A percentile compares a stretch with the other conserved stretches of the same genome.
Conservation (phyloP, 805 yeast species). For the Naumovozyma baii region DNA sequence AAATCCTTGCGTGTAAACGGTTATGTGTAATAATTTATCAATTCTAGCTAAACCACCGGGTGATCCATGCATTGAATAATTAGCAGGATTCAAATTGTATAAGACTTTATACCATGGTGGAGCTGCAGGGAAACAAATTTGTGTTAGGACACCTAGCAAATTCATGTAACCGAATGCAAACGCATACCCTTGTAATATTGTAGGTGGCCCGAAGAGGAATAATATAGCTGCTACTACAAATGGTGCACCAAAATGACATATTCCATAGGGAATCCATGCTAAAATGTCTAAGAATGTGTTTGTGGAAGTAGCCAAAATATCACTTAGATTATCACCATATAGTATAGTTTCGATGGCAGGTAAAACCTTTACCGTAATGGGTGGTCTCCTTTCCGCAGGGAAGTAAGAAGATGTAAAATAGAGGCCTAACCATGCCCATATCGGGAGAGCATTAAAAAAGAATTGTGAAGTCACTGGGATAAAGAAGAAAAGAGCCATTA, state of each 20-base stretch:
- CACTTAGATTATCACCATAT: conserved; percentile 82
- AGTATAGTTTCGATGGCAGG: conserved; percentile 88
- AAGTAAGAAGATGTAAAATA: conserved; percentile 73
- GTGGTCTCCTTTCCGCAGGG: conserved; percentile 68
- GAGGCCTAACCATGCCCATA: conserved; percentile 74
- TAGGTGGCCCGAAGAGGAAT: conserved; percentile 87
- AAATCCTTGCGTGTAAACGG: conserved; percentile 75
- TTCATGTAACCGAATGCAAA: conserved; percentile 94
- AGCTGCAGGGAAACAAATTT: conserved; percentile 81
- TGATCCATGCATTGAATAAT: conserved; percentile 82
- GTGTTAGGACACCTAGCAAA: conserved; percentile 71
- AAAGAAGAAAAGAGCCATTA: conserved; percentile 39
- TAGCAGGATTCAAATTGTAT: conserved; percentile 81
- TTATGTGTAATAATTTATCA: conserved; percentile 66
- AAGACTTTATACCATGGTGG: conserved; percentile 93
- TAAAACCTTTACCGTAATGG: conserved; percentile 73
- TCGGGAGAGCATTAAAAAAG: conserved; percentile 71
- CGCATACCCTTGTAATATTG: conserved; percentile 68
- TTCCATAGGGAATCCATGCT: conserved; percentile 93
- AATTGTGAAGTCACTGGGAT: conserved; percentile 81
- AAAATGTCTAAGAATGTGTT: conserved; percentile 57
- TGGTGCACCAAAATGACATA: conserved; percentile 83
- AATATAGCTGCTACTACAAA: conserved; percentile 70
- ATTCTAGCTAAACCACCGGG: conserved; percentile 92
- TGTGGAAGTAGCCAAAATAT: conserved; percentile 65